Base-by-base conservation (phyloP, 805 yeast genomes). In the Kazachstania psychrophila region DNA sequence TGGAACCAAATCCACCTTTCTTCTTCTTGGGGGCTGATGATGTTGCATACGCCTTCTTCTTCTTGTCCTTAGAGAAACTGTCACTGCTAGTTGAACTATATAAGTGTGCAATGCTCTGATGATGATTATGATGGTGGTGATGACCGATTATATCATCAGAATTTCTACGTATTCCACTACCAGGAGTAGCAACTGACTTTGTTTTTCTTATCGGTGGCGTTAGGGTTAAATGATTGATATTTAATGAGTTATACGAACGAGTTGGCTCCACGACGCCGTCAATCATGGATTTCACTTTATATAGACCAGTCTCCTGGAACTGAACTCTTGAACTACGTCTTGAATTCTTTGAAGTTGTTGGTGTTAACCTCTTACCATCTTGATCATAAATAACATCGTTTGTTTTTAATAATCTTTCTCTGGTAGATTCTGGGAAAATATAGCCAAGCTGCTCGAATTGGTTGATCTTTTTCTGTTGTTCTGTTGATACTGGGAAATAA, bases 261-360 rank as follows among this genome's bases (percentile, higher is more conserved):
- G 28, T 15, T 12, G 34, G 26, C 3, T 45, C 25, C 11, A 23
- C 18, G 9, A 33, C 42, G 20, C 42, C 48, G 16, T 45, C 53
- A 23, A 58, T 47, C 22, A 58, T 35, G 14, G 62, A 58, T 38
- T 50, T 56, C 13, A 58, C 60, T 37, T 55, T 51, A 36, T 58
- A 58, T 19, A 55, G 42, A n/a, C 49, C 40, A 19, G 39, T 35
- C 11, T 49, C 55, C 8, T 44, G 37, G 22, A 51, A 47, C 15
- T 51, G 54, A 8, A 55, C 39, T 32, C 62, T 49, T 11, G 62
- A 55, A 34, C 50, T 47, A 20, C 50, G 43, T 17, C 49, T 47
- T 2, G 58, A 49, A 17, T 44, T 43, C 17, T 40, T 42, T 3
- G 49, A 40, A 2, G 45, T 30, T 7, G 33, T 30, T 7, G 44